Evolutionary conservation across 306 rosid species (phyloP).

Genomic region (Cucurbita moschata): DNA sequence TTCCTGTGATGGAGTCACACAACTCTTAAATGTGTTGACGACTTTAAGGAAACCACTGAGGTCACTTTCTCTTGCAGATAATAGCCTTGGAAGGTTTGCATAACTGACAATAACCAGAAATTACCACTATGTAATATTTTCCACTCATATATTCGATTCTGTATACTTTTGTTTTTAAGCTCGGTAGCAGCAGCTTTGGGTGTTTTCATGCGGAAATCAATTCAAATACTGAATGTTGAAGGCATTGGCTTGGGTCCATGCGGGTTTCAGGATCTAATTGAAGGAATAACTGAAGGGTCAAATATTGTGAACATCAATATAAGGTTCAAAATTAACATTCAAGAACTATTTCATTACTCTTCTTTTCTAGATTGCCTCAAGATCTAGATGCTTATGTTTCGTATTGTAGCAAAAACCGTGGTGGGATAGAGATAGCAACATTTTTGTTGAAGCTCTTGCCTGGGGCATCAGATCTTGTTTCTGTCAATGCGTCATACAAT

Average conservation of each 20-base stretch:
- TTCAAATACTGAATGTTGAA: slow-evolving; percentile 40
- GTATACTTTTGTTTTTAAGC: slow-evolving; percentile 31
- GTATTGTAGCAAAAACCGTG: slow-evolving; percentile 59
- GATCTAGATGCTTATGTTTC: not conserved
- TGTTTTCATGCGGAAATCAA: slow-evolving; percentile 32
- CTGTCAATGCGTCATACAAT: slow-evolving; percentile 65
- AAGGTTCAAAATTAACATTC: slow-evolving; percentile 37
- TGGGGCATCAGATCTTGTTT: slow-evolving; percentile 42
- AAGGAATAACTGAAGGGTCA: slow-evolving; percentile 28
- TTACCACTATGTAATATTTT: slow-evolving; percentile 10
- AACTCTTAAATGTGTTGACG: slow-evolving; percentile 40
- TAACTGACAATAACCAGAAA: slow-evolving; percentile 4
- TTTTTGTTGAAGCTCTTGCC: slow-evolving; percentile 49
- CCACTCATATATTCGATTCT: slow-evolving; percentile 11
- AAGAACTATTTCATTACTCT: slow-evolving; percentile 4
- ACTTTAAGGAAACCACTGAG: slow-evolving; percentile 42
- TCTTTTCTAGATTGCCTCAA: not conserved
- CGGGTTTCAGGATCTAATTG: slow-evolving; percentile 57
- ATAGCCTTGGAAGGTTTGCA: slow-evolving; percentile 80
- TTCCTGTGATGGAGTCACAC: slow-evolving; percentile 40
- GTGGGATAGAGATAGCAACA: slow-evolving; percentile 56
- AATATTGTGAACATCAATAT: slow-evolving; percentile 52
- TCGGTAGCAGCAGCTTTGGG: slow-evolving; percentile 57
- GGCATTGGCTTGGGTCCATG: slow-evolving; percentile 52
- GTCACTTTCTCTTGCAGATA: slow-evolving; percentile 72